Evolutionary conservation across 2,329 filamentous ascomycete genomes (phyloP), one percentile per base, ranked within the genome.

Genomic region (Hortaea werneckii): DNA sequence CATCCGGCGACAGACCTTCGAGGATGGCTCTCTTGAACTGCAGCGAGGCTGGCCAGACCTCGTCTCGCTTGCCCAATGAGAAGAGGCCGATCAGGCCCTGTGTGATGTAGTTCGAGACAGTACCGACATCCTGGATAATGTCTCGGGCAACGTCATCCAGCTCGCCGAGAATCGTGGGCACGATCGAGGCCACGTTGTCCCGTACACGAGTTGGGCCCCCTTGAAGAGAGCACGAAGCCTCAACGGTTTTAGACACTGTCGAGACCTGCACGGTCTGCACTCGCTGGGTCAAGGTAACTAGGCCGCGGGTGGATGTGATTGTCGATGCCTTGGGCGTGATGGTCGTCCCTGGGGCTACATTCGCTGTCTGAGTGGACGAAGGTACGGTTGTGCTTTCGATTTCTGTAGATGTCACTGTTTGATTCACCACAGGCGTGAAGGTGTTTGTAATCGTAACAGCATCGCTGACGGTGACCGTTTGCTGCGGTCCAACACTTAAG

Each of bases 401-500:
- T 6, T 48, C 42, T 10, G 53, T 54, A 6, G 38, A 29, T 9
- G 61, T 62, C 10, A 58, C 45, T 1, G 62, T 63, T 10, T 52
- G 37, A 7, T 55, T 55, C n/a, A 49, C 44, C n/a, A 63, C 51
- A 1, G 60, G 59, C 20, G 52, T 60, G 10, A 49, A 50, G 10
- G 43, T n/a, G 9, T 40, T 49, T 9, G 32, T 11, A 13, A 53
- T 37, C 2, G 58, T 62, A 20, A 54, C 37, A 5, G 56, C 57
- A 7, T 54, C 49, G 2, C 50, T 50, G 8, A 48, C 44, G 6
- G 62, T 66, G 9, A 43, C 48, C 2, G 65, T 67, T 7, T 48
- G 42, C 44, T 65, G 64, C 5, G 61, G 56, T 8, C 63, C 67
- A 41, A 68, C 67, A 20, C 52, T 57, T 2, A 70, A 55, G 10